These are phyloP conservation scores for Colletotrichum sp. DNA, from an alignment of 2,329 filamentous ascomycete genomes.

Conservation along the genomic window DNA sequence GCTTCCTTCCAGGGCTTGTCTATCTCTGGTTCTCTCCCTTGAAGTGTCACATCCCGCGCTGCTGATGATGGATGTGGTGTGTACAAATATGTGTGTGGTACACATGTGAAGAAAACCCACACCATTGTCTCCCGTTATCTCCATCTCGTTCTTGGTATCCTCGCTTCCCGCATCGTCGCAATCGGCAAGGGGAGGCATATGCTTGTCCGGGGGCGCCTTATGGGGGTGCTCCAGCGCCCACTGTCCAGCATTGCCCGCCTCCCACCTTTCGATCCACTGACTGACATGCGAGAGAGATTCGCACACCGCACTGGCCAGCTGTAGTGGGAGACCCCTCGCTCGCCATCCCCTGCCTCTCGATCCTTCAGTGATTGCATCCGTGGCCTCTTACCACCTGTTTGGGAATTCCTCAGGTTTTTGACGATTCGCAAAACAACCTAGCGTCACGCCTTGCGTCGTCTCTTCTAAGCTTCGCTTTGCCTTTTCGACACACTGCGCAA, in stretches of 20 bases:
- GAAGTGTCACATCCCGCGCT: not conserved
- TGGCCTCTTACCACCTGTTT: not conserved
- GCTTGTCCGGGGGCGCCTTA: constrained; percentile 4
- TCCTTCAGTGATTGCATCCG: not conserved
- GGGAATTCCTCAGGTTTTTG: not conserved
- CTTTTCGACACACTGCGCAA: not conserved
- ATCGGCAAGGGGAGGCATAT: not conserved
- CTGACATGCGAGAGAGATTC: not conserved
- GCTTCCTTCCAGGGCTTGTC: not conserved
- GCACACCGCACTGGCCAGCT: not conserved
- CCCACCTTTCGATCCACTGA: not conserved
- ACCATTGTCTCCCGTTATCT: not conserved
- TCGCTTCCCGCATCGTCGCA: not conserved
- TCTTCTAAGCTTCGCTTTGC: not conserved
- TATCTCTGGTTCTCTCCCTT: not conserved
- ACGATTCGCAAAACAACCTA: not conserved
- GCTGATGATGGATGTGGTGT: not conserved
- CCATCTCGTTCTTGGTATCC: not conserved
- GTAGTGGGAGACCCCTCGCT: not conserved
- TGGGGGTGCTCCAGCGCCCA: not conserved
- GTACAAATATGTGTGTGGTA: not conserved
- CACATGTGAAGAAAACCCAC: not conserved
- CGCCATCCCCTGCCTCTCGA: not conserved
- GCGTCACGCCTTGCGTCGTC: not conserved
- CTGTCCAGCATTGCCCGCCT: not conserved